Base-by-base conservation (phyloP, 768 basidiomycete species). In the Collybiopsis luxurians region DNA sequence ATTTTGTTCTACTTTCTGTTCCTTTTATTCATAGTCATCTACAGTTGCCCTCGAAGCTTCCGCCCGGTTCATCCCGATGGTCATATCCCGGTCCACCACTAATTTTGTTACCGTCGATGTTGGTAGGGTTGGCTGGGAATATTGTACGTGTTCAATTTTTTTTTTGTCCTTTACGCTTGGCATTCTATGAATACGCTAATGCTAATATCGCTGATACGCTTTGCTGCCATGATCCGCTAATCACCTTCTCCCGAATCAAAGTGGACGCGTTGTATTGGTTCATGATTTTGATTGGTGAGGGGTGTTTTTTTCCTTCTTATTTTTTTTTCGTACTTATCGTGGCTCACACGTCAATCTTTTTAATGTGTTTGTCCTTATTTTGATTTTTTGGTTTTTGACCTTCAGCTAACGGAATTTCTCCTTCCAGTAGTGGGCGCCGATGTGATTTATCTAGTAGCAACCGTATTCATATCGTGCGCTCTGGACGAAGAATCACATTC, bases 31-130 rank as follows among this genome's bases (percentile, higher is more conserved):
- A n/a, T n/a, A n/a, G n/a, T n/a, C n/a, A n/a, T n/a, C n/a, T n/a
- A n/a, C n/a, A n/a, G n/a, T n/a, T 65, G 63, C 73, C n/a, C 46
- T 72, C 24, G 60, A 69, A 50, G 71, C 73, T 6, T 66, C 72
- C 17, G 63, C 72, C 12, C 62, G 67, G 9, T 64, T 70, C 42
- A 60, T 73, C 10, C 72, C 73, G 10, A 70, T 71, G 66, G 69
- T 68, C 26, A 56, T 72, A 21, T 63, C 69, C 31, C 69, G 69
- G 15, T 45, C 65, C 21, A 27, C 56, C 24, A 59, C 61, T 51
- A 65, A 63, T 30, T 13, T 65, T 36, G 10, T 69, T 69, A 55
- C 42, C 59, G 1, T 63, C 72, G 2, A 65, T 74, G 43, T 43
- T 69, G 24, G 30, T 65, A 4, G 69, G 72, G 1, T 59, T 73